Percentiles rank a stretch among this genome's conserved stretches.
Evolutionary conservation across 495 filamentous ascomycete genomes (phyloP).

Genomic region (Sabuloglossum arenarium): DNA sequence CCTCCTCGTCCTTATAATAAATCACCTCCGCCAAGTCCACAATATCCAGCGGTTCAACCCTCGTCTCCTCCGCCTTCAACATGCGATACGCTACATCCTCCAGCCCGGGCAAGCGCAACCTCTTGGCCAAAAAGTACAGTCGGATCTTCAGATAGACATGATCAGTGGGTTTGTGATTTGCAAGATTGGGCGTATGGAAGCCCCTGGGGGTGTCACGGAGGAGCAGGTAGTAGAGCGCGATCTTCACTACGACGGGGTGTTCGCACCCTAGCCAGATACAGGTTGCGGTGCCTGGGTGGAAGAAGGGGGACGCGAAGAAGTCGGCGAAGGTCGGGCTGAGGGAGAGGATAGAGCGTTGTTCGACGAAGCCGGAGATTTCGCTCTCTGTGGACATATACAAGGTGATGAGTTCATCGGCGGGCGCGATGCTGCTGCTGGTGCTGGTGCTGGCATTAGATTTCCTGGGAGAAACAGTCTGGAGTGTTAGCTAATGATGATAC

Average conservation of each 20-base stretch:
- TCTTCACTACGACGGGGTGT: constrained; percentile 14
- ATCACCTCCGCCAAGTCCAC: constrained; percentile 1
- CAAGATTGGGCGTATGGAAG: background rate
- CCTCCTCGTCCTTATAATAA: background rate
- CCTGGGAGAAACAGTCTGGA: no score
- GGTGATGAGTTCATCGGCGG: background rate
- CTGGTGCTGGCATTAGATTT: no score
- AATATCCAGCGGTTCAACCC: background rate
- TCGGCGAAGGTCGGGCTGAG: background rate
- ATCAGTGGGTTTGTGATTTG: background rate
- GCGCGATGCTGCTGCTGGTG: no score
- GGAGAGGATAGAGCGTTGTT: background rate
- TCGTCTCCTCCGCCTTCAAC: background rate
- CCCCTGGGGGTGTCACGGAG: background rate
- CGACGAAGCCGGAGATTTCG: background rate
- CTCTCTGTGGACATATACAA: background rate
- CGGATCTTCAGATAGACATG: background rate
- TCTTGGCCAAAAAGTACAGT: constrained; percentile 1
- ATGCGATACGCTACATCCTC: constrained; percentile 1
- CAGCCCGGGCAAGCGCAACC: background rate
- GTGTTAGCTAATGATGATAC: no score
- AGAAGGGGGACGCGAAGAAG: background rate
- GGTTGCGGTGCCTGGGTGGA: constrained; percentile 7
- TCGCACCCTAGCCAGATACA: constrained; percentile 12
- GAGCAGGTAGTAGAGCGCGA: background rate